Evolutionary conservation across 768 basidiomycete genomes (phyloP).

Genomic region (Sporobolomyces pararoseus): DNA sequence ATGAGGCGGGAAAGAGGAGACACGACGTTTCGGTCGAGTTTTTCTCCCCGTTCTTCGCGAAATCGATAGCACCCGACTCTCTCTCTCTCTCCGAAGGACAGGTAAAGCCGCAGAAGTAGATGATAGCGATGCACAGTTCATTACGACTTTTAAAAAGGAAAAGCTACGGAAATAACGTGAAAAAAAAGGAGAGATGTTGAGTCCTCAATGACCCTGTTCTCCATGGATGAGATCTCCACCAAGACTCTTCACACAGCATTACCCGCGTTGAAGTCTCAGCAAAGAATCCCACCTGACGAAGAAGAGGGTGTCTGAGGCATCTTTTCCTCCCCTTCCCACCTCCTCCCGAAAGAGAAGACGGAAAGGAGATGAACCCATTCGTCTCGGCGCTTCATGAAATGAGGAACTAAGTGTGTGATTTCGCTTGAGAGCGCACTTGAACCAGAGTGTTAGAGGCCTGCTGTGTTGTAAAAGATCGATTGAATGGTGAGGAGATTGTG

Average conservation of each 20-base stretch:
- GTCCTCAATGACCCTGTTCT: conserved; percentile 7
- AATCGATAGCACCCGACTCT: too few relatives aligned
- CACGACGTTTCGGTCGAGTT: too few relatives aligned
- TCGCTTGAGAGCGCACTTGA: background rate
- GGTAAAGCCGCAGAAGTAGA: too few relatives aligned
- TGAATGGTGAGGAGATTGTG: background rate
- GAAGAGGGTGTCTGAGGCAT: conserved; percentile 9
- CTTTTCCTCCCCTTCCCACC: too few relatives aligned
- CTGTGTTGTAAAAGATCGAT: background rate
- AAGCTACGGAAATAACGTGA: background rate
- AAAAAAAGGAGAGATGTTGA: conserved; percentile 1
- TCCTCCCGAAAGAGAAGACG: background rate
- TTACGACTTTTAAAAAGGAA: background rate
- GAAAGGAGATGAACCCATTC: background rate
- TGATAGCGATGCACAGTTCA: too few relatives aligned
- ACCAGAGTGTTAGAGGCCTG: conserved; percentile 24
- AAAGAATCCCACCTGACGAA: background rate
- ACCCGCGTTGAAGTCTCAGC: conserved; percentile 15
- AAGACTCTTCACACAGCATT: conserved; percentile 18
- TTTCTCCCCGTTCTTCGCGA: too few relatives aligned
- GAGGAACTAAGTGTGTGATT: conserved; percentile 15
- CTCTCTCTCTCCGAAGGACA: background rate
- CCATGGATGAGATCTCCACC: background rate
- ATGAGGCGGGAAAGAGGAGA: background rate
- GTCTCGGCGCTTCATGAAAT: conserved; percentile 21